These are phyloP conservation scores for Colletotrichum tabaci DNA, from an alignment of 2,329 filamentous ascomycete genomes.

Conservation along the genomic window DNA sequence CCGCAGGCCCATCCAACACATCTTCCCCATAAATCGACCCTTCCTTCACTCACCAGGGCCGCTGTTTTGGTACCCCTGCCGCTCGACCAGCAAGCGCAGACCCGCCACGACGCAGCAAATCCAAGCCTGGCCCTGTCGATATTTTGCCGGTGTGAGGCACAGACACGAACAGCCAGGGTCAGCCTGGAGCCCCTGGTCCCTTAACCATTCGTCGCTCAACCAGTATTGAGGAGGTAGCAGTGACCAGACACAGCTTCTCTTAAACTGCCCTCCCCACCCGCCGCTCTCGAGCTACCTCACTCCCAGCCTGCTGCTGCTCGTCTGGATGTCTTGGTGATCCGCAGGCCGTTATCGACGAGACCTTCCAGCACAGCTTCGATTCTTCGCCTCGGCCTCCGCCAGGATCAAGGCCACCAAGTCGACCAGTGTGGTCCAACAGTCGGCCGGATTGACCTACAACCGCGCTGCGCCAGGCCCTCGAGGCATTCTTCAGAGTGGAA, in stretches of 20 bases:
- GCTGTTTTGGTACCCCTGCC: conserved; percentile 22
- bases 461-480: conserved; percentile 40
- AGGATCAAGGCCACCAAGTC: conserved; percentile 29
- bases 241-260: conserved; percentile 48
- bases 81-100: conserved; percentile 34
- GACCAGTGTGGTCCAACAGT: conserved; percentile 10
- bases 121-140: conserved; percentile 33
- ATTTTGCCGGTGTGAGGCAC: conserved; percentile 39
- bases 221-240: conserved; percentile 36
- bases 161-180: conserved; percentile 24
- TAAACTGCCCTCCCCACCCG: conserved; percentile 51
- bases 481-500: conserved; percentile 46
- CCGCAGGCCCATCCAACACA: conserved; percentile 23
- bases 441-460: conserved; percentile 25
- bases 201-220: conserved; percentile 20
- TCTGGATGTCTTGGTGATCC: conserved; percentile 46
- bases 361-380: conserved; percentile 41
- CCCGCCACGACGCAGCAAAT: conserved; percentile 27
- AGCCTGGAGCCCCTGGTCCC: conserved; percentile 46
- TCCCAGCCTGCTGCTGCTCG: conserved; percentile 44
- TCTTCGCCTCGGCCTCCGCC: conserved; percentile 33
- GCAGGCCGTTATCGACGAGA: conserved; percentile 44
- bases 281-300: conserved; percentile 41
- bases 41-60: conserved; percentile 24
- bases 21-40: conserved; percentile 35